These are phyloP conservation scores for Gossypium sturtianum DNA, from an alignment of 345 rosid genomes.

Conservation along the genomic window DNA sequence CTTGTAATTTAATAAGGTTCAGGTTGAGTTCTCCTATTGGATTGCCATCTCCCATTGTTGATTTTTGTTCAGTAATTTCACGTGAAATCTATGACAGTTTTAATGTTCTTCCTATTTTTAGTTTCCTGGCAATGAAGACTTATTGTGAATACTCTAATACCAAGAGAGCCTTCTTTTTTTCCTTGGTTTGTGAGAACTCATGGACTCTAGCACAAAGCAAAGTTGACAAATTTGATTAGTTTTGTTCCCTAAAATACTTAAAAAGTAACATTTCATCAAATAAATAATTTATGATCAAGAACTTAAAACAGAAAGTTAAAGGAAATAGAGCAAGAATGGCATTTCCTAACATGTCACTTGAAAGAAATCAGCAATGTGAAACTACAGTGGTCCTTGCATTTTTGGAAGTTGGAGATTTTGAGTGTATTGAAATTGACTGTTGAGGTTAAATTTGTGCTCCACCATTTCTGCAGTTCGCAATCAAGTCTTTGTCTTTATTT, in stretches of 20 bases:
- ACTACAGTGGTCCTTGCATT: too few relatives aligned
- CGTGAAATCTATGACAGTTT: not conserved
- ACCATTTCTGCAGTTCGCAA: not conserved
- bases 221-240: not conserved
- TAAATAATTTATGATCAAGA: not conserved
- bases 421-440: not conserved
- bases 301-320: not conserved
- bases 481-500: constrained; percentile 8
- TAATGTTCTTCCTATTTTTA: not conserved
- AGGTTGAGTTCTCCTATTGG: not conserved
- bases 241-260: not conserved
- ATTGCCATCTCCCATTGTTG: not conserved
- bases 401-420: not conserved
- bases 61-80: not conserved
- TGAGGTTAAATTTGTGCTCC: not conserved
- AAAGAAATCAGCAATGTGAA: not conserved
- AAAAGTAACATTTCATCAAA: not conserved
- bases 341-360: not conserved
- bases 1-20: too few relatives aligned
- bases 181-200: too few relatives aligned
- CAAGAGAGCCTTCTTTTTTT: too few relatives aligned
- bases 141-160: not conserved
- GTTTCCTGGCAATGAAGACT: not conserved
- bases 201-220: not conserved
- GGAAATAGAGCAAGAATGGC: not conserved